These are phyloP conservation scores for Geotrichum cucujoidarum DNA, from an alignment of 1,139 yeast species.

Conservation along the genomic window DNA sequence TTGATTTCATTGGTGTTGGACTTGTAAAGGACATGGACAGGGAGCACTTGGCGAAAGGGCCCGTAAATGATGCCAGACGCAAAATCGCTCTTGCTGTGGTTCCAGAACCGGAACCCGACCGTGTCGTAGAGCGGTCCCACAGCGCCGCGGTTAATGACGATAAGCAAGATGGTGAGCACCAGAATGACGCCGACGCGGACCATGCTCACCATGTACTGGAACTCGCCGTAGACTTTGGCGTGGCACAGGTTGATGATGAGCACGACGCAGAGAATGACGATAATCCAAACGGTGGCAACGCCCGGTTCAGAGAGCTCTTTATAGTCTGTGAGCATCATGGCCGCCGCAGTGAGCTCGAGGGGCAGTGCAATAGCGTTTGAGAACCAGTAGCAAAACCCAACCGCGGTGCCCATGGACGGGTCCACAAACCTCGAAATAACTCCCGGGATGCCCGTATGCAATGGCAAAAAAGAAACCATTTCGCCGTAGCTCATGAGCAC, in stretches of 20 bases:
- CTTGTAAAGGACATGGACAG: conserved; percentile 31
- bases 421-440: conserved; percentile 75
- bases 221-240: conserved; percentile 69
- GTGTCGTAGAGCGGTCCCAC: conserved; percentile 35
- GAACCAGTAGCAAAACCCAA: conserved; percentile 74
- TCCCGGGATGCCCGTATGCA: conserved; percentile 60
- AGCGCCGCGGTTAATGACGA: conserved; percentile 55
- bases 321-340: conserved; percentile 66
- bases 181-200: conserved; percentile 54
- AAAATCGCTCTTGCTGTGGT: conserved; percentile 46
- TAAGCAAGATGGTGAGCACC: conserved; percentile 58
- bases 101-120: conserved; percentile 69
- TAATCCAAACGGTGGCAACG: conserved; percentile 64
- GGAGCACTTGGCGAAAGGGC: conserved; percentile 64
- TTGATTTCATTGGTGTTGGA: conserved; percentile 46
- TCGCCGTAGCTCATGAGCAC: conserved; percentile 78
- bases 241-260: conserved; percentile 57
- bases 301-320: conserved; percentile 50
- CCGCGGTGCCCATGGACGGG: conserved; percentile 78
- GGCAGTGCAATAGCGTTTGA: conserved; percentile 72
- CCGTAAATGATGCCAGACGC: conserved; percentile 56
- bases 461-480: conserved; percentile 78
- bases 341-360: conserved; percentile 74
- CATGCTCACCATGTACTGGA: conserved; percentile 61
- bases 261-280: conserved; percentile 53